Evolutionary conservation across 352 stramenopile species (phyloP), one percentile per base, ranked within the genome.

Genomic region (Elongisporangium anandrum): DNA sequence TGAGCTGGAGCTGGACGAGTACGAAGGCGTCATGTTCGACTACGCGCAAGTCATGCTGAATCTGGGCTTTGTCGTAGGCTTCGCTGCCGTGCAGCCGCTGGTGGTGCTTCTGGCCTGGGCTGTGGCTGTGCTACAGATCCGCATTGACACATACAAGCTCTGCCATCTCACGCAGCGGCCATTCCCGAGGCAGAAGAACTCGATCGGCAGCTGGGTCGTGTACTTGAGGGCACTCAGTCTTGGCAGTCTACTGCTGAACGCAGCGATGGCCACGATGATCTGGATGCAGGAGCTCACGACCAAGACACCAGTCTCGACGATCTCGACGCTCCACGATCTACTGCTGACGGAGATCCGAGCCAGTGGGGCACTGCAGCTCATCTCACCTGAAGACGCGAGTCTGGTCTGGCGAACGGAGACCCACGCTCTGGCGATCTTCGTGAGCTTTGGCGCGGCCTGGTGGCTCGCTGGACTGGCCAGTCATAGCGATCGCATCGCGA

Each of bases 21-120:
- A 90, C 57, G 78, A 89, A 23, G 84, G 84, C 29, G 81, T 92
- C 13, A 73, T 92, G 57, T 80, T 85, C 45, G 84, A 91, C 66
- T 93, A 92, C 64, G 81, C 81, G 9, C 81, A 90, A 52, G 67
- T 93, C 23, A 54, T 87, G 55, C 65, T 86, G 17, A 81, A 65
- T 24, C 69, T 92, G 26, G 84, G 78, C 9, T 85, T 80, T 60
- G 68, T 90, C 17, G 69, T 80, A 22, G 88, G 79, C 72, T 93
- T 93, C 57, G 77, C 73, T 0, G 70, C 76, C 4, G 65, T 90
- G 22, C 55, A 64, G 12, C 81, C 84, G 3, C 48, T 79, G 8
- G 38, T 64, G 16, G 66, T 59, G 17, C 39, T 82, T 0, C 23
- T 90, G 0, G 74, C 79, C 8, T 88, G 78, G 77, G 58, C 57